Base-by-base conservation (phyloP, 805 yeast species). In the Cyberlindnera sargentensis region DNA sequence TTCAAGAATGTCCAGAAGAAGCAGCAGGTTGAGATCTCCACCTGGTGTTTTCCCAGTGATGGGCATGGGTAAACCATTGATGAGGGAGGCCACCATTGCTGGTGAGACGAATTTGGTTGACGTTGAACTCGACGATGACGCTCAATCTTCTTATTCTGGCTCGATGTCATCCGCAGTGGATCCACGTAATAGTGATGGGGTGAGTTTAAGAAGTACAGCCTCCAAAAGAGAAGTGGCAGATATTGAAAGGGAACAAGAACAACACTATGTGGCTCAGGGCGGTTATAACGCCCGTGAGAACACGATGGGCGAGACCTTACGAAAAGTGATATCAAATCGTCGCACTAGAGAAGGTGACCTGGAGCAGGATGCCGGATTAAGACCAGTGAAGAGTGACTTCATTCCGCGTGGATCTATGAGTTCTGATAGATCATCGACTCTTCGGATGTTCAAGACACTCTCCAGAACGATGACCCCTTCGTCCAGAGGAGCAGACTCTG, bases 11-110 rank as follows among this genome's bases (percentile, higher is more conserved):
- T 7, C 37, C 3, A 50, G 51, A 3, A 34, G 43, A 9, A 23
- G 47, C 3, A 15, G 36, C 20, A 42, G 27, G 6, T 42, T 63
- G 5, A 62, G 76, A 48, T 81, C 89, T 2, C 95, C 91, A 4
- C 76, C 76, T 26, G 87, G 87, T 47, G 89, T 84, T 1, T 84
- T 84, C 63, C 93, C 95, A 0, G 90, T 84, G 2, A 69, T 70
- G 51, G 91, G 86, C 2, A 83, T 84, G 91, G 89, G 86, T 1
- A 70, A 67, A 8, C 84, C 91, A 3, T 58, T 75, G 35, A 63
- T 61, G 27, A 65, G 73, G 42, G 90, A 84, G 52, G 64, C 64
- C 37, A 67, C 81, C 0, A 78, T 84, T 42, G 87, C 87, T 4
- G 65, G 67, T 27, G 43, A 47, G 6, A n/a, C 35, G 8, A 24